Percentiles rank a stretch among this genome's conserved stretches.
Evolutionary conservation across 2,329 filamentous ascomycete genomes (phyloP).

Genomic region (Eutypa lata): DNA sequence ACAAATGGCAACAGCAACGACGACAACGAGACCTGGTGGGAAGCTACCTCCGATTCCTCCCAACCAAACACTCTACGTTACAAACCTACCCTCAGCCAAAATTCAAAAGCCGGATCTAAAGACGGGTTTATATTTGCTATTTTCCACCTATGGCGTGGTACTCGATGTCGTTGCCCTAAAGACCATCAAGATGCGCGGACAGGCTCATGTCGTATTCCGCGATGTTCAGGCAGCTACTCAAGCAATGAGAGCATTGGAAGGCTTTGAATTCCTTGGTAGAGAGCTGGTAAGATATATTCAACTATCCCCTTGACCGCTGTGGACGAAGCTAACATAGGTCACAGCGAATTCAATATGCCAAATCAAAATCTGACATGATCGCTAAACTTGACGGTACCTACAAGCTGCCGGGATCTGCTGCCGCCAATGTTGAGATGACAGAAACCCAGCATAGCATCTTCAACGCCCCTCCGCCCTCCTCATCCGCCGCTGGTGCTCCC

Average conservation of each 20-base stretch:
- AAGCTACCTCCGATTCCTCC: constrained; percentile 59
- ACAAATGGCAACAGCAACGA: constrained; percentile 31
- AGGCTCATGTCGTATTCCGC: constrained; percentile 88
- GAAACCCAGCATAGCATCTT: constrained; percentile 80
- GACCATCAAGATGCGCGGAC: constrained; percentile 89
- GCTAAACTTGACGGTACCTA: constrained; percentile 91
- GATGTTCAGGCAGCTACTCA: constrained; percentile 91
- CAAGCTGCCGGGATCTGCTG: constrained; percentile 59
- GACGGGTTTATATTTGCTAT: constrained; percentile 85
- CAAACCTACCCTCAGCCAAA: constrained; percentile 81
- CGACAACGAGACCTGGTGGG: constrained; percentile 29
- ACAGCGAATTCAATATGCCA: constrained; percentile 88
- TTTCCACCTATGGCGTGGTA: constrained; percentile 89
- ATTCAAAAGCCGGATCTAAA: constrained; percentile 85
- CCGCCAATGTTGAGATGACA: constrained; percentile 60
- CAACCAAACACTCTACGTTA: constrained; percentile 84
- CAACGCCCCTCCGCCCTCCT: constrained; percentile 59
- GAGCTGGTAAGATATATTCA: constrained; percentile 67
- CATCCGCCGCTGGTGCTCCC: constrained; percentile 33
- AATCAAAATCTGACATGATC: constrained; percentile 82
- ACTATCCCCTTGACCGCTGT: neutral
- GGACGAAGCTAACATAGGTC: neutral
- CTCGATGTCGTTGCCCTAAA: constrained; percentile 89
- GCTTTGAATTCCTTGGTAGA: constrained; percentile 79
- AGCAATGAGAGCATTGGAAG: constrained; percentile 85